A percentile compares a stretch with the other conserved stretches of the same genome.
These are phyloP conservation scores for Tubosaeta brunneosetosa DNA, from an alignment of 768 basidiomycete species.

Conservation along the genomic window DNA sequence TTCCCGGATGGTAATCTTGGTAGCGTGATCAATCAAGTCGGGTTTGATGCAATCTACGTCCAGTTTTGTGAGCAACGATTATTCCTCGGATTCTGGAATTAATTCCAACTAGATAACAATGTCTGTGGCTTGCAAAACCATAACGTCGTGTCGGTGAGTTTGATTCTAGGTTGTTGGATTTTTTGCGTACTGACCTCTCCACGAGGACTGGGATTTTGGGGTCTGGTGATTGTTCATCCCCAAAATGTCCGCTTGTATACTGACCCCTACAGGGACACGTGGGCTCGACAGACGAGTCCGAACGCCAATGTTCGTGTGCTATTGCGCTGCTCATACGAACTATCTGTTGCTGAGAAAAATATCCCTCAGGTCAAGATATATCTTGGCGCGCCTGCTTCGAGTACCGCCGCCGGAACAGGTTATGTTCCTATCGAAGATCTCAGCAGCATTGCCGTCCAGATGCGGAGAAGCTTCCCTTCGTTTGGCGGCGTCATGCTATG, in stretches of 20 bases:
- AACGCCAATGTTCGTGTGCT: conserved; percentile 34
- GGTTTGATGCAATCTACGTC: conserved; percentile 71
- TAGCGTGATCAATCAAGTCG: conserved; percentile 53
- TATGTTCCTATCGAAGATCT: conserved; percentile 33
- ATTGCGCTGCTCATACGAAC: not conserved
- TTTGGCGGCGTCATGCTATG: conserved; percentile 45
- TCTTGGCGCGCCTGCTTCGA: conserved; percentile 40
- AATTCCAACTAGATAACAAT: conserved; percentile 37
- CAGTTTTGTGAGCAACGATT: conserved; percentile 45
- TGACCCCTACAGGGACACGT: conserved; percentile 36
- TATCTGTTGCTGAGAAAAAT: not conserved
- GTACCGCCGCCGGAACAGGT: conserved; percentile 39
- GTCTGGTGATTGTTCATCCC: conserved; percentile 21
- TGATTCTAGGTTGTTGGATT: not conserved
- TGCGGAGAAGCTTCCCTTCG: conserved; percentile 37
- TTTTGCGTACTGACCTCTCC: not conserved
- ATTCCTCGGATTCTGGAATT: not conserved
- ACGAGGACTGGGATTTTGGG: conserved; percentile 45
- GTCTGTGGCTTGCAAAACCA: conserved; percentile 45
- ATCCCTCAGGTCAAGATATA: conserved; percentile 36
- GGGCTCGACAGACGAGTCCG: conserved; percentile 38
- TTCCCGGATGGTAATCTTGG: conserved; percentile 64
- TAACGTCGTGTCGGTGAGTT: conserved; percentile 47
- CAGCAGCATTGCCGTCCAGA: conserved; percentile 29
- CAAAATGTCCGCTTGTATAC: not conserved